Evolutionary conservation across 1,284 basidiomycete species (phyloP).

Genomic region (Cryptococcus floricola): DNA sequence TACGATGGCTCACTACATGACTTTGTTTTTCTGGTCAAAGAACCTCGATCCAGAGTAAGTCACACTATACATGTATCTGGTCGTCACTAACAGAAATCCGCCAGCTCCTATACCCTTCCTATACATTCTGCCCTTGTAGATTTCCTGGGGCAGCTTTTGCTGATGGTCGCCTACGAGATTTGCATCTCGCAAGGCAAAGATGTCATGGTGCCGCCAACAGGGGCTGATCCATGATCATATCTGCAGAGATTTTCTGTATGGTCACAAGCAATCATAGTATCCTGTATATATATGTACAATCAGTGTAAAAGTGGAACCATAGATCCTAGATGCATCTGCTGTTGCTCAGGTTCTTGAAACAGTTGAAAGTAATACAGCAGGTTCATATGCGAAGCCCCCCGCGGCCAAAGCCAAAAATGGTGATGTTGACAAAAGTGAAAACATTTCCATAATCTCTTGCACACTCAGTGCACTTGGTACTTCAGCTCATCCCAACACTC

Average conservation of each 20-base stretch:
- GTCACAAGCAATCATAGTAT: too few relatives aligned
- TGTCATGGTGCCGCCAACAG: constrained; percentile 15
- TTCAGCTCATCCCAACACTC: background rate
- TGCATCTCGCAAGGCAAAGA: constrained; percentile 46
- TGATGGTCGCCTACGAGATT: constrained; percentile 54
- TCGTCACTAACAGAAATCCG: background rate
- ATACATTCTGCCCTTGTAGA: constrained; percentile 88
- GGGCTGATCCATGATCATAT: too few relatives aligned
- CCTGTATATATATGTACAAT: too few relatives aligned
- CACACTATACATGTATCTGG: background rate
- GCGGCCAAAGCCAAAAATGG: background rate
- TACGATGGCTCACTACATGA: constrained; percentile 63
- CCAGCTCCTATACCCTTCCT: constrained; percentile 77
- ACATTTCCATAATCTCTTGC: background rate
- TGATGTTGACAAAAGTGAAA: too few relatives aligned
- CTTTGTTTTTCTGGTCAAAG: constrained; percentile 74
- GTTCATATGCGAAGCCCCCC: background rate
- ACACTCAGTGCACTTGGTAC: background rate
- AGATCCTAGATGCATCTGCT: too few relatives aligned
- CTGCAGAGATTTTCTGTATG: too few relatives aligned
- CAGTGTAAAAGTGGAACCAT: too few relatives aligned
- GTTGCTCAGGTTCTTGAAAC: too few relatives aligned
- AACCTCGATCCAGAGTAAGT: constrained; percentile 75
- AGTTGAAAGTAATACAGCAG: too few relatives aligned
- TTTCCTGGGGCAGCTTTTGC: constrained; percentile 78